Conservation (phyloP, 2,329 filamentous ascomycete species). For the Thelonectria rubi region DNA sequence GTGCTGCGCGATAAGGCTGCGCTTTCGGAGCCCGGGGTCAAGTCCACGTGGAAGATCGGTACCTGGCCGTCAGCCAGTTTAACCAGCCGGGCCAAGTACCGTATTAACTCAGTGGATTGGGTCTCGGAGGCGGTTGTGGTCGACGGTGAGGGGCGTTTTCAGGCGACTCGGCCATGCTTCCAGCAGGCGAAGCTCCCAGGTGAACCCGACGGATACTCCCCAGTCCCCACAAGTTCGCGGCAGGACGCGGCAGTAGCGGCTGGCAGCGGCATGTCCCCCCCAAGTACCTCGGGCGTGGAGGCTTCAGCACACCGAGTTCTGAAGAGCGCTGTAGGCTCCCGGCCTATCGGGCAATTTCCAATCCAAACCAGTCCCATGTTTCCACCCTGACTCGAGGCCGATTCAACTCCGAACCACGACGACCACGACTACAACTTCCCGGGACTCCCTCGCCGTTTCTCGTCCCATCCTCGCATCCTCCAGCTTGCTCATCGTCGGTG, state of each 20-base stretch:
- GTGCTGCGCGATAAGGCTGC: constrained; percentile 18
- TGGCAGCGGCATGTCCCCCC: constrained; percentile 39
- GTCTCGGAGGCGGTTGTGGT: too few species aligned
- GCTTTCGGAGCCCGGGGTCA: constrained; percentile 16
- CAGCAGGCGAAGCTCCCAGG: neutral
- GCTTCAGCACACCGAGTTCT: neutral
- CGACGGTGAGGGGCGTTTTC: neutral
- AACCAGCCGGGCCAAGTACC: neutral
- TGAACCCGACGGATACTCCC: constrained; percentile 28
- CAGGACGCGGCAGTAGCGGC: constrained; percentile 37
- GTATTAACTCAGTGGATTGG: too few species aligned
- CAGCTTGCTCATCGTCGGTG: neutral
- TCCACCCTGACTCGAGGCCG: constrained; percentile 33
- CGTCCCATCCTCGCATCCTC: constrained; percentile 10
- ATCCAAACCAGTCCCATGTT: constrained; percentile 22
- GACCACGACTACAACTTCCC: constrained; percentile 15
- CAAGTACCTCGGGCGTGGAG: constrained; percentile 36
- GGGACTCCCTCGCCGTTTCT: constrained; percentile 18
- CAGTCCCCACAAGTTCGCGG: constrained; percentile 30
- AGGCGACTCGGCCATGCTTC: constrained; percentile 7
- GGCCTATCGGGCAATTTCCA: constrained; percentile 36
- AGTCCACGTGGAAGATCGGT: neutral
- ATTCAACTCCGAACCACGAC: constrained; percentile 38
- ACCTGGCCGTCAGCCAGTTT: constrained; percentile 9
- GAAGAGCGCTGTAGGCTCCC: neutral